Evolutionary conservation across 2,329 filamentous ascomycete species (phyloP), one percentile per base, ranked within the genome.

Genomic region (Epichloe typhina): DNA sequence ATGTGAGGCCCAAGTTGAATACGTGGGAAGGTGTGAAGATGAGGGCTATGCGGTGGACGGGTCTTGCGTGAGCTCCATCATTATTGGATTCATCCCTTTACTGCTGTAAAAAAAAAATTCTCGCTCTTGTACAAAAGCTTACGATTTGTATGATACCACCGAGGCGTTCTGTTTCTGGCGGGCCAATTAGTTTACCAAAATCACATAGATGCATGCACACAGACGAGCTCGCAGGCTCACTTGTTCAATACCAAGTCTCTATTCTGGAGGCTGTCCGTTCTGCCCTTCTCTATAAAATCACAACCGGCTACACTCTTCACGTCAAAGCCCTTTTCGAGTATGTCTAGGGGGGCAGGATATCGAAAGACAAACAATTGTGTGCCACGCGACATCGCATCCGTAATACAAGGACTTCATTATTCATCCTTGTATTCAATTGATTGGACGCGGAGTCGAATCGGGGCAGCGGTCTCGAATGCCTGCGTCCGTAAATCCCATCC

Each of bases 1-100:
- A 85, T 58, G 81, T 85, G 42, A 69, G 82, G 59, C 82, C 82
- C 0, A 86, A 86, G 69, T 62, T 86, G 56, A 84, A 84, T 60
- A 77, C 73, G 2, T 80, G 76, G 73, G 82, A 85, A 65, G 82
- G 82, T 0, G 71, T 81, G 58, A 83, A 79, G 69, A 86, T 85
- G 82, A 72, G 82, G 37, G 72, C 71, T 0, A 64, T 74, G 62
- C 72, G 71, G 36, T 71, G 70, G 37, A 55, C 73, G 0, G 79
- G 77, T 2, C 47, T 82, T 50, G 69, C 67, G 11, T 82, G 59
- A 62, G 13, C 23, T 37, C 21, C 8, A 13, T 12, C 8, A 17
- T 37, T 17, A 8, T 44, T 23, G 21, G 3, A 31, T 44, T 15
- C 26, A 13, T 23, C 15, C 6, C 19, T 21, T 2, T 5, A n/a